These are phyloP conservation scores for Microbotryomycetes sp. DNA, from an alignment of 1,284 basidiomycete genomes.

Conservation along the genomic window DNA sequence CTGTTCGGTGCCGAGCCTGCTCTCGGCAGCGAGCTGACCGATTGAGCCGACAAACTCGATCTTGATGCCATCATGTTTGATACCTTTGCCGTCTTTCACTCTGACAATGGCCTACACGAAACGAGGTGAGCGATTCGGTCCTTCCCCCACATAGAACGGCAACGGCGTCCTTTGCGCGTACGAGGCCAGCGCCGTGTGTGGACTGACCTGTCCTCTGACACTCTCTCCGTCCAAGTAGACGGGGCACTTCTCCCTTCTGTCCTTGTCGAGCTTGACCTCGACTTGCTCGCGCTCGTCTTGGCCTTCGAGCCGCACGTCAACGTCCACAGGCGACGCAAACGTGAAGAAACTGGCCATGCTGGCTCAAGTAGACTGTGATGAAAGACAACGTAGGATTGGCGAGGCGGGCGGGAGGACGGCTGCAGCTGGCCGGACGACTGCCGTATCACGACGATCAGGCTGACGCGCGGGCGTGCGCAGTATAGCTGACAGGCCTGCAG, in stretches of 20 bases:
- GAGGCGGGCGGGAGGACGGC: too few species aligned
- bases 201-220: constrained; percentile 70
- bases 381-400: too few species aligned
- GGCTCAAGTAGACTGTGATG: too few species aligned
- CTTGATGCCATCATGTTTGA: constrained; percentile 93
- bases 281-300: constrained; percentile 69
- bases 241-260: constrained; percentile 65
- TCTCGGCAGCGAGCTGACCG: constrained; percentile 51
- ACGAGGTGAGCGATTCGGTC: constrained; percentile 1
- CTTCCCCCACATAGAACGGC: not conserved
- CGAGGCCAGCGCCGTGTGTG: not conserved
- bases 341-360: constrained; percentile 55
- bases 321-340: constrained; percentile 81
- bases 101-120: constrained; percentile 65
- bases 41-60: constrained; percentile 96
- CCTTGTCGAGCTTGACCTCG: constrained; percentile 51
- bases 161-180: not conserved
- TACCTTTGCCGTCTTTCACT: constrained; percentile 88
- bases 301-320: constrained; percentile 78
- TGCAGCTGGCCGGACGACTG: too few species aligned
- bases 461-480: too few species aligned
- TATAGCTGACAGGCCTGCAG: too few species aligned
- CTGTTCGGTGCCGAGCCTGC: not conserved
- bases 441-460: too few species aligned
- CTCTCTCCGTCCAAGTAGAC: constrained; percentile 95